Evolutionary conservation across 495 filamentous ascomycete genomes (phyloP).

Genomic region (Xylaria venustula): DNA sequence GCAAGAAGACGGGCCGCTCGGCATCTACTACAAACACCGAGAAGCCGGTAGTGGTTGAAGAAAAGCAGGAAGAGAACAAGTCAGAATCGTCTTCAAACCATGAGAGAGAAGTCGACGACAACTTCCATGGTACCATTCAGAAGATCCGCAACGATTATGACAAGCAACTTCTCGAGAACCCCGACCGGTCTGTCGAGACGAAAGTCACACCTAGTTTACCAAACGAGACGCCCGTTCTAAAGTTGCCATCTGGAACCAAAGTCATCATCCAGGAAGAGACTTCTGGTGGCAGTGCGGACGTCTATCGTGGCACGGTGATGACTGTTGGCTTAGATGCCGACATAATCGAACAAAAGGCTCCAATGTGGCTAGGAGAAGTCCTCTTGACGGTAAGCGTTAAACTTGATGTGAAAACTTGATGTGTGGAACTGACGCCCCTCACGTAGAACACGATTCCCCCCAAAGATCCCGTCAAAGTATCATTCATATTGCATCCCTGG

Average conservation of each 20-base stretch:
- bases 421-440: slow-evolving; percentile 20
- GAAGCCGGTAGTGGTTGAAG: slow-evolving; percentile 74
- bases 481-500: slow-evolving; percentile 85
- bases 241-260: slow-evolving; percentile 73
- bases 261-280: slow-evolving; percentile 96
- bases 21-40: slow-evolving; percentile 68
- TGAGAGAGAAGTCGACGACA: slow-evolving; percentile 81
- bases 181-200: slow-evolving; percentile 55
- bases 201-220: slow-evolving; percentile 74
- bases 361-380: slow-evolving; percentile 91
- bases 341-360: slow-evolving; percentile 77
- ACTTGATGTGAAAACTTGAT: background rate
- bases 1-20: slow-evolving; percentile 75
- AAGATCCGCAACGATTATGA: slow-evolving; percentile 73
- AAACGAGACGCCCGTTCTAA: slow-evolving; percentile 81
- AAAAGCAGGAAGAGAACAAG: slow-evolving; percentile 59
- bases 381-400: slow-evolving; percentile 61
- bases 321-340: slow-evolving; percentile 75
- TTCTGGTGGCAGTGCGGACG: slow-evolving; percentile 84
- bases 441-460: slow-evolving; percentile 71
- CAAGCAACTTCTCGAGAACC: slow-evolving; percentile 59
- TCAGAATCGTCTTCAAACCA: slow-evolving; percentile 69
- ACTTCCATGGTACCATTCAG: slow-evolving; percentile 76
- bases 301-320: slow-evolving; percentile 85
- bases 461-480: slow-evolving; percentile 93